Base-by-base conservation (phyloP, 352 stramenopile genomes). In the Elongisporangium undulatum region DNA sequence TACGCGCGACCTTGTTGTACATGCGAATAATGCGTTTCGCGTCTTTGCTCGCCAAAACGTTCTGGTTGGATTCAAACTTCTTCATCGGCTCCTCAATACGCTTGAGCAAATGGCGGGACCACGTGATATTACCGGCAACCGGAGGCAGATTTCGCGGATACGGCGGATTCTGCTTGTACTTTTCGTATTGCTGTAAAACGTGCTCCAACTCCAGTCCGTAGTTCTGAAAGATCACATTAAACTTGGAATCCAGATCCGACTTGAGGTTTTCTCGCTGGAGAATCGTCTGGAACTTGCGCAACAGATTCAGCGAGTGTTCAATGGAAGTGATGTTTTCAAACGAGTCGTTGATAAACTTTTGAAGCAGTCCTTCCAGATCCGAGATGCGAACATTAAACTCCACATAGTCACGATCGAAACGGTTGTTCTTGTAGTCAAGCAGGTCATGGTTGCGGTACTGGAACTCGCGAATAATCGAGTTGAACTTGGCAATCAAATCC, bases 1-100 rank as follows among this genome's bases (percentile, higher is more conserved):
- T 99, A 13, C 96, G 79, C 23, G 97, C 97, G 16, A 99, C 94
- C 63, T 99, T 99, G 79, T 99, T 99, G 85, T 99, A 99, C 85
- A 98, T 98, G 57, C 98, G 98, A 64, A 99, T 98, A 64, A 99
- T 99, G 1, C 95, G 92, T 66, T 98, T 98, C 16, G 95, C 96
- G 64, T 99, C 96, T 71, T 99, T 99, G 50, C 89, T 97, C 1
- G 94, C 93, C 19, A 99, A 73, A 2, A 99, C 96, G 51, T 97
- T 98, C 71, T 99, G 94, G 61, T 99, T 99, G 17, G 85, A 96
- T 74, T 99, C 96, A 63, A 99, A 99, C 60, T 98, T 97, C 64
- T 98, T 98, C 97, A 99, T 99, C 8, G 97, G 97, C 65, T 98
- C 96, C 82, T 99, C 97, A 60, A 99, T 99, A 17, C 97, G 90